These are phyloP conservation scores for Yamadazyma oceani DNA, from an alignment of 1,139 yeast species.

Conservation along the genomic window DNA sequence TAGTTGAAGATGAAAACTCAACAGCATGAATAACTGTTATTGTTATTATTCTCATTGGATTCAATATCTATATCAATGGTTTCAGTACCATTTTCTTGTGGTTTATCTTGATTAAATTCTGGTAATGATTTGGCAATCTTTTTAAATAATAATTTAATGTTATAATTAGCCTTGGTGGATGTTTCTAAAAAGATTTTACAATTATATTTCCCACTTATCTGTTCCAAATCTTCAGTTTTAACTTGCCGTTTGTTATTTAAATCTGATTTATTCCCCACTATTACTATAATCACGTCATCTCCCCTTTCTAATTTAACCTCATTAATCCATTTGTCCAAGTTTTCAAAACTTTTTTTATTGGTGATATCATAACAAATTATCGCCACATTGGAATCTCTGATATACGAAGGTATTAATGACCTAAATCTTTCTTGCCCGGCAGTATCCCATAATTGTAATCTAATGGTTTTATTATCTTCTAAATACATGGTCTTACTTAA, in stretches of 20 bases:
- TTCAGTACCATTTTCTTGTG: conserved; percentile 37
- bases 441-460: conserved; percentile 58
- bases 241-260: conserved; percentile 76
- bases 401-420: conserved; percentile 75
- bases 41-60: conserved; percentile 1
- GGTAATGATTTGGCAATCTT: conserved; percentile 90
- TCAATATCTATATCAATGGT: conserved; percentile 45
- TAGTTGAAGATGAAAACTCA: no score
- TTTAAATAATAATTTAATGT: conserved; percentile 85
- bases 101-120: conserved; percentile 58
- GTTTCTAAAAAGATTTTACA: conserved; percentile 88
- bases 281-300: conserved; percentile 54
- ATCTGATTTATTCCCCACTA: conserved; percentile 60
- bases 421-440: conserved; percentile 67
- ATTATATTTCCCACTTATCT: conserved; percentile 40
- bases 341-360: conserved; percentile 75
- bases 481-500: conserved; percentile 73
- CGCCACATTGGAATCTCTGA: conserved; percentile 95
- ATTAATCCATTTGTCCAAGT: conserved; percentile 54
- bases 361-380: conserved; percentile 94
- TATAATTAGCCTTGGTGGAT: conserved; percentile 91
- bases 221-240: conserved; percentile 74
- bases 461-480: conserved; percentile 54
- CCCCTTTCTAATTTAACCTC: conserved; percentile 74
- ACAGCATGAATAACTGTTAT: conserved; percentile 2